A percentile compares a stretch with the other conserved stretches of the same genome.
Conservation (phyloP, 164 flowering plant genomes). For the Cinnamomum micranthum region DNA sequence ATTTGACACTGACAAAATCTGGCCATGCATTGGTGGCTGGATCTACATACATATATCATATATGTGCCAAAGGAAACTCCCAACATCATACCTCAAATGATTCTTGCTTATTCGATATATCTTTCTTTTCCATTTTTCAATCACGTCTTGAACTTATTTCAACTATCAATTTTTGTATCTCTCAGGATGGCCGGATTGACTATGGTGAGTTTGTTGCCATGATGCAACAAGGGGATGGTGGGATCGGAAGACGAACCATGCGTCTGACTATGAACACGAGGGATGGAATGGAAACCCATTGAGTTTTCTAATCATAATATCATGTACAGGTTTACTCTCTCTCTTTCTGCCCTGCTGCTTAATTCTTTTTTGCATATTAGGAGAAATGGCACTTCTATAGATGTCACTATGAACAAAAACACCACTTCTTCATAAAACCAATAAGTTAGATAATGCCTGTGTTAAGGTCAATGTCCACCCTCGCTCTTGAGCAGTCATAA, state of each 20-base stretch:
- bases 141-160: background rate
- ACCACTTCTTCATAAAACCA: too few relatives aligned
- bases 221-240: slow-evolving; percentile 89
- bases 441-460: too few relatives aligned
- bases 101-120: too few relatives aligned
- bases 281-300: slow-evolving; percentile 50
- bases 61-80: too few relatives aligned
- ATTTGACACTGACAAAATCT: too few relatives aligned
- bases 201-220: slow-evolving; percentile 92
- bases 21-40: too few relatives aligned
- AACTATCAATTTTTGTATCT: background rate
- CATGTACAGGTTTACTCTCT: slow-evolving; percentile 27
- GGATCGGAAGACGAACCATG: slow-evolving; percentile 81
- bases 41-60: too few relatives aligned
- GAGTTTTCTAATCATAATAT: slow-evolving; percentile 13
- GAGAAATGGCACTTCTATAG: background rate
- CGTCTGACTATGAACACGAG: slow-evolving; percentile 75
- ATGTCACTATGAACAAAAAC: too few relatives aligned
- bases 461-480: too few relatives aligned
- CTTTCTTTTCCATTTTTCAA: background rate
- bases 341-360: background rate
- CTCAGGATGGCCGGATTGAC: slow-evolving; percentile 90
- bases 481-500: too few relatives aligned
- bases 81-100: too few relatives aligned
- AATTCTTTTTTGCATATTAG: background rate